Conservation (phyloP, 2,329 filamentous ascomycete genomes). For the Nemania sp. region DNA sequence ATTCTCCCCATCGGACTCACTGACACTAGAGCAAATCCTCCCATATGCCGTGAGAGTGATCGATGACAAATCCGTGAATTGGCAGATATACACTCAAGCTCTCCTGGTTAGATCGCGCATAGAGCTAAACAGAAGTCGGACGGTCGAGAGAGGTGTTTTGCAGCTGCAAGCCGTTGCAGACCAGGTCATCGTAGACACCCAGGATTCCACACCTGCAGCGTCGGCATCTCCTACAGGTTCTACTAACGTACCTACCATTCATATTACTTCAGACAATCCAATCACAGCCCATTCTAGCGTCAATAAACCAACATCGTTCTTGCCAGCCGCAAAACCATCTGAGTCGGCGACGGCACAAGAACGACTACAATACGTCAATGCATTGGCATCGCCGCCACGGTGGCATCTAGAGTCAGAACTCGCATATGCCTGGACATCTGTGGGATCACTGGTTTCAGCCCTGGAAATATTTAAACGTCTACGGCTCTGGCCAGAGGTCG, state of each 20-base stretch:
- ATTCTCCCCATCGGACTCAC: slow-evolving; percentile 75
- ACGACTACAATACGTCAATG: slow-evolving; percentile 81
- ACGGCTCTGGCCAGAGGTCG: slow-evolving; percentile 92
- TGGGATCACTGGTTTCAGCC: slow-evolving; percentile 86
- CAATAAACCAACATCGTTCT: slow-evolving; percentile 71
- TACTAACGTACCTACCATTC: slow-evolving; percentile 49
- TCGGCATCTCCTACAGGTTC: slow-evolving; percentile 24
- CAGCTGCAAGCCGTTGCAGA: slow-evolving; percentile 96
- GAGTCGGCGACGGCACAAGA: slow-evolving; percentile 80
- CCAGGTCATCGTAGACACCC: slow-evolving; percentile 85
- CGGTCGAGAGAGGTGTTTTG: slow-evolving; percentile 83
- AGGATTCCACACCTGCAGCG: slow-evolving; percentile 38
- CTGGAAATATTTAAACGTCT: slow-evolving; percentile 95
- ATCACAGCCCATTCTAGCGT: slow-evolving; percentile 15
- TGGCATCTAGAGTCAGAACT: slow-evolving; percentile 96
- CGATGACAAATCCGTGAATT: slow-evolving; percentile 87
- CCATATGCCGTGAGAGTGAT: slow-evolving; percentile 90
- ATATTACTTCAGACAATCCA: slow-evolving; percentile 45
- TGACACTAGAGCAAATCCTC: slow-evolving; percentile 91
- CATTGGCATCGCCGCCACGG: slow-evolving; percentile 78
- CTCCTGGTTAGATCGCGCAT: slow-evolving; percentile 87
- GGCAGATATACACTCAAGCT: slow-evolving; percentile 96
- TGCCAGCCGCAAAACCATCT: slow-evolving; percentile 72
- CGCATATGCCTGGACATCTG: slow-evolving; percentile 85
- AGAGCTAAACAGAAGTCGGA: slow-evolving; percentile 83